phyloP scores from a whole-genome alignment of 139 green algal species.

The Picochlorum costavermella region DNA sequence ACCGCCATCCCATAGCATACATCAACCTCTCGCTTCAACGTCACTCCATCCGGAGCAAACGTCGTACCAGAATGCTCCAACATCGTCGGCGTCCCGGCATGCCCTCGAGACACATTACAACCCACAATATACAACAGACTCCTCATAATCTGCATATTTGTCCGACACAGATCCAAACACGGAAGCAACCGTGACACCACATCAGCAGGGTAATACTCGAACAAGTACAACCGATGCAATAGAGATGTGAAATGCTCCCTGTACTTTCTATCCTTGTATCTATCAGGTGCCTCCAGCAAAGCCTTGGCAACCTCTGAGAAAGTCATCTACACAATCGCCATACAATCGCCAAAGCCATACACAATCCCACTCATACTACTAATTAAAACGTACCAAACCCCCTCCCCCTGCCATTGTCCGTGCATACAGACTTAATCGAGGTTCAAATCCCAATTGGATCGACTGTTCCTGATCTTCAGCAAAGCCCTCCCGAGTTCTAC shows the following conservation, averaged over 20 bases:
- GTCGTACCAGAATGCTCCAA: conserved; percentile 15
- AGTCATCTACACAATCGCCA: conserved; percentile 8
- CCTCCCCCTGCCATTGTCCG: too few species aligned
- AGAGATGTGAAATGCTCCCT: conserved; percentile 5
- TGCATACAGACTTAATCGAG: too few species aligned
- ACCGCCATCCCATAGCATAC: background rate
- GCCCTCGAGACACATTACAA: conserved; percentile 9
- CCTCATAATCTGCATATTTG: conserved; percentile 15
- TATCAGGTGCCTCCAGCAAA: conserved; percentile 13
- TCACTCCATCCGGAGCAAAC: background rate
- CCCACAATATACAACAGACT: conserved; percentile 15
- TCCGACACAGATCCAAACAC: conserved; percentile 13
- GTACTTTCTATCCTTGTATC: conserved; percentile 14
- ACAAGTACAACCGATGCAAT: conserved; percentile 22
- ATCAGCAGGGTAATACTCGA: conserved; percentile 22
- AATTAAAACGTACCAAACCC: too few species aligned
- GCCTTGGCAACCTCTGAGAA: conserved; percentile 16
- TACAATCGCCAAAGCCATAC: too few species aligned
- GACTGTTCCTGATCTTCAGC: too few species aligned
- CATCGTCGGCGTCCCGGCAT: conserved; percentile 28
- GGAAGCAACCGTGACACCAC: conserved; percentile 12
- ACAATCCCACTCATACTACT: too few species aligned
- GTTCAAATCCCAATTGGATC: too few species aligned
- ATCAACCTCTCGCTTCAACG: background rate
- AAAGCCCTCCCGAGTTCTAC: too few species aligned